Base-by-base conservation (phyloP, 2,329 filamentous ascomycete species). In the Akanthomyces muscarius region DNA sequence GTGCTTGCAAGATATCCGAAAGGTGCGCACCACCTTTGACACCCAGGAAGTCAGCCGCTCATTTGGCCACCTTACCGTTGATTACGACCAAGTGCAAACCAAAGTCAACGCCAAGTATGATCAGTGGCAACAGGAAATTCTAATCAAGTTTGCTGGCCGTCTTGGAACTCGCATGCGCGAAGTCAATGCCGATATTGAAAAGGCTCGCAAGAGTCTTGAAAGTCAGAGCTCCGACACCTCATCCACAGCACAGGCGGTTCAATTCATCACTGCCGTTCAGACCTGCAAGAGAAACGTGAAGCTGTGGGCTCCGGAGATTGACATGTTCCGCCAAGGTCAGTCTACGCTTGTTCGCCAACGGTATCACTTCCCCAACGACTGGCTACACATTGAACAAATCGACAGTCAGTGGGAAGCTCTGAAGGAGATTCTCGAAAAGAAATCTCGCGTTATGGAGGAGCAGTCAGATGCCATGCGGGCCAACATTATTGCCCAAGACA, bases 51-150 rank as follows among this genome's bases (percentile, higher is more conserved):
- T 96, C 67, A 95, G 89, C 75, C 89, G 91, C 45, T 90, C 89
- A 1, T 99, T 99, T 73, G 95, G 95, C 5, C 94, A 96, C 75
- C 87, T 98, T 61, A 92, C 90, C 4, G 92, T 99, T 71, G 94
- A 99, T 74, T 99, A 99, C 71, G 95, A 98, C 70, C 96, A 99
- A 75, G 95, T 99, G 0, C 96, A 99, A 76, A 92, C 94, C 63
- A 97, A 97, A 76, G 95, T 99, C 75, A 99, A 98, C 71, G 92
- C 92, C 70, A 99, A 98, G 75, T 99, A 99, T 73, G 96, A 99
- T 73, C 94, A 98, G 75, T 99, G 96, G 95, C 95, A 99, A 75
- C 92, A 97, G 70, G 95, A 99, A 68, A 96, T 99, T 62, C 82
- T 98, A 44, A 86, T 90, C 69, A 97, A 97, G 73, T 99, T 99